A percentile compares a stretch with the other conserved stretches of the same genome.
Evolutionary conservation across 177 flowering plant species (phyloP).

Genomic region (Vitis hybrid): DNA sequence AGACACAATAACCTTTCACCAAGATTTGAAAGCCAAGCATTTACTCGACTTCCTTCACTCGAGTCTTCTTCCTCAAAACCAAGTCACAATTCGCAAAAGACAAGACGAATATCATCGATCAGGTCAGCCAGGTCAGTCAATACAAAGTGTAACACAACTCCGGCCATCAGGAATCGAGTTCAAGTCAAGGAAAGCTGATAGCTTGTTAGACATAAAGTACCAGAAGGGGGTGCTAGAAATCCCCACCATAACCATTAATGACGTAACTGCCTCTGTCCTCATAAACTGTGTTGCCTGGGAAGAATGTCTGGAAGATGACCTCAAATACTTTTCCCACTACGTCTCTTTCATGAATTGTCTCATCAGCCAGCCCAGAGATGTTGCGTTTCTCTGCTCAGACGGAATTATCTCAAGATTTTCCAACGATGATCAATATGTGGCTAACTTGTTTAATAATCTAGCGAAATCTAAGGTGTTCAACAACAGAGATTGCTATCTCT

Average conservation of each 20-base stretch:
- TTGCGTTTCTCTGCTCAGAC: background rate
- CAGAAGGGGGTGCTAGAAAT: conserved; percentile 4
- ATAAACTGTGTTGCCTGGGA: conserved; percentile 13
- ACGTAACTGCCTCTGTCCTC: background rate
- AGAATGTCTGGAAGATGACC: background rate
- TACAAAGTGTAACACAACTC: conserved; percentile 6
- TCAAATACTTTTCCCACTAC: conserved; percentile 3
- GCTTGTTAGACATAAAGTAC: conserved; percentile 13
- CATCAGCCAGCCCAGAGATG: conserved; percentile 7
- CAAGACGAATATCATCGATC: background rate
- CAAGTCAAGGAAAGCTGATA: conserved; percentile 1
- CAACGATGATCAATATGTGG: conserved; percentile 1
- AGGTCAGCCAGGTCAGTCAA: background rate
- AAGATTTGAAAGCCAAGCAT: background rate
- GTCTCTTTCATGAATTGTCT: conserved; percentile 11
- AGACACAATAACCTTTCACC: too few species aligned
- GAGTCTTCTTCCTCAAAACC: background rate
- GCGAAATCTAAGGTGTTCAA: background rate
- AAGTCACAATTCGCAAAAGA: background rate
- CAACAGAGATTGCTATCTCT: conserved; percentile 2
- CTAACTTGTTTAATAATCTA: background rate
- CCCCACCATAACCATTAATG: conserved; percentile 15
- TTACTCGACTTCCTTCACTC: background rate
- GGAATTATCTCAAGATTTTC: conserved; percentile 10
- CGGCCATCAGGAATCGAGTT: conserved; percentile 15